Base-by-base conservation (phyloP, 164 flowering plant species). In the Amborella trichopoda region DNA sequence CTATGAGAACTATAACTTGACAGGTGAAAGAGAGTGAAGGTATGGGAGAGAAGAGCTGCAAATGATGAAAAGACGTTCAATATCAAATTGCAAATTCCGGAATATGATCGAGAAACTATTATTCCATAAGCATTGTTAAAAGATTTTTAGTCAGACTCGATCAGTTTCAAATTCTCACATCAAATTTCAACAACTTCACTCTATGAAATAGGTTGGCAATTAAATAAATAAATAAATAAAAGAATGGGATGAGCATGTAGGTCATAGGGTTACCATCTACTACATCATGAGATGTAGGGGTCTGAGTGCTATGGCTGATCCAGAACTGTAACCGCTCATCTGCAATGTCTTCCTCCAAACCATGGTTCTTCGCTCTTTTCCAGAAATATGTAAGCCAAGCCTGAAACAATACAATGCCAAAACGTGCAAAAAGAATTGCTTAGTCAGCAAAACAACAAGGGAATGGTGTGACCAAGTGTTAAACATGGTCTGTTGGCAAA, bases 361-460 rank as follows among this genome's bases (percentile, higher is more conserved):
- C 95, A 69, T 72, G 75, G 28, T 52, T 60, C 62, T 77, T 80
- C 5, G 90, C 95, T 70, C 98, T 72, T 64, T 83, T 80, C 98
- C 98, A 91, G 48, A 87, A 80, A 56, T 83, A 91, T 28, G 68
- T 52, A 53, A 91, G 87, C 98, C 96, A 87, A 40, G 98, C 93
- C 96, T 91, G 65, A 48, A 62, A 36, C 19, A 13, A 18, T 1
- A 48, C 14, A 32, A 10, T 14, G 33, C 20, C 19, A 24, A 51
- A 46, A 26, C 28, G 28, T 22, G 8, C 36, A 26, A 56, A 25
- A 27, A 2, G 18, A 37, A 34, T 1, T 5, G 52, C n/a, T 1
- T 37, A 32, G 34, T 14, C 40, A 18, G 33, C 38, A 26, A 19
- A 32, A 23, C 20, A 25, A 18, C 44, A 14, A 17, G 3, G 20